Evolutionary conservation across 2,329 filamentous ascomycete genomes (phyloP).

Genomic region (Geoglossum cookeanum): DNA sequence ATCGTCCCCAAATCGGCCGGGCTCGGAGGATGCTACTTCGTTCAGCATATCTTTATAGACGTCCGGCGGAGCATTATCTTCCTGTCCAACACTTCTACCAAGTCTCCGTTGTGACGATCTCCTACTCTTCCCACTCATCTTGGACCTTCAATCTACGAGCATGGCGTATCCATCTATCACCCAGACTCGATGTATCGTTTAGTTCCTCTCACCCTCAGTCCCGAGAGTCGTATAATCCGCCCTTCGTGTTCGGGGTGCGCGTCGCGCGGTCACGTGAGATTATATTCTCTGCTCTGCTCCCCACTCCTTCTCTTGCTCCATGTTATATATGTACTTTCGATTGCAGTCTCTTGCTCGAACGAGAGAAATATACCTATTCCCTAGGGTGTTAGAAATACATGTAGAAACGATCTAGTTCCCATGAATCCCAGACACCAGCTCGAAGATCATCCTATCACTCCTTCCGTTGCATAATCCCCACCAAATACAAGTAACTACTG

Average conservation of each 20-base stretch:
- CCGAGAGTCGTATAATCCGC: not conserved
- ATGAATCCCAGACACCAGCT: too few relatives aligned
- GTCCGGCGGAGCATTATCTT: not conserved
- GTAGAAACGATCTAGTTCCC: too few relatives aligned
- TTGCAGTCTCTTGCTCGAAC: too few relatives aligned
- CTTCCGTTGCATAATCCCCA: too few relatives aligned
- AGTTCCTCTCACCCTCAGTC: not conserved
- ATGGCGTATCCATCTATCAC: not conserved
- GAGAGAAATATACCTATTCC: too few relatives aligned
- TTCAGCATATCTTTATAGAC: constrained; percentile 3
- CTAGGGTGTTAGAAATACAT: too few relatives aligned
- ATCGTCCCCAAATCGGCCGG: not conserved
- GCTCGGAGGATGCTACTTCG: not conserved
- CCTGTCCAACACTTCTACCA: not conserved
- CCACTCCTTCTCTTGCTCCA: too few relatives aligned
- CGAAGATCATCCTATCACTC: too few relatives aligned
- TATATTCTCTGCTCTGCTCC: not conserved
- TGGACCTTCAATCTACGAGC: not conserved
- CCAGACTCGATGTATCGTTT: not conserved
- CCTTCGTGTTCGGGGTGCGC: not conserved
- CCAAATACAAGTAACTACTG: too few relatives aligned
- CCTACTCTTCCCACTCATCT: not conserved
- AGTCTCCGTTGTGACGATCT: not conserved
- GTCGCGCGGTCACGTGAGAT: too few relatives aligned
- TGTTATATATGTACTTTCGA: too few relatives aligned